Conservation (phyloP, 1,284 basidiomycete genomes). For the Psilocybe mexicana region DNA sequence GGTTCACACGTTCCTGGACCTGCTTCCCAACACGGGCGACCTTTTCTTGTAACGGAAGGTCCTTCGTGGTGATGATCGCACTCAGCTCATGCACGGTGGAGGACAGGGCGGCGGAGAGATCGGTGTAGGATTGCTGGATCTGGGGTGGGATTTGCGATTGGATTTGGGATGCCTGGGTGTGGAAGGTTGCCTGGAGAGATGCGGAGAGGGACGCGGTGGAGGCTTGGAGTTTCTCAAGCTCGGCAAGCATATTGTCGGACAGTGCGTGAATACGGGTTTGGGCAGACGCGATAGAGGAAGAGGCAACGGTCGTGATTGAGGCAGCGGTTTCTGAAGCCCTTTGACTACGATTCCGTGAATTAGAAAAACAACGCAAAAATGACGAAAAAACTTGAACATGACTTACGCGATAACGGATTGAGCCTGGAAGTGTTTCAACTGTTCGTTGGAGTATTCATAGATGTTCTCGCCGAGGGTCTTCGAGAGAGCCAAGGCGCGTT, state of each 20-base stretch:
- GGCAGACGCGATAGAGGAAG: conserved; percentile 50
- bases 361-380: conserved; percentile 13
- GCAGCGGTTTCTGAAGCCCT: conserved; percentile 69
- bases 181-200: conserved; percentile 49
- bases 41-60: conserved; percentile 63
- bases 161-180: conserved; percentile 35
- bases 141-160: conserved; percentile 40
- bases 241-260: conserved; percentile 61
- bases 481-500: conserved; percentile 67
- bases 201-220: conserved; percentile 57
- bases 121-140: conserved; percentile 38
- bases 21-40: conserved; percentile 54
- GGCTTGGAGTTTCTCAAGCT: conserved; percentile 64
- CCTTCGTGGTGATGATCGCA: conserved; percentile 49
- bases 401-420: conserved; percentile 67
- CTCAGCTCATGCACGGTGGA: conserved; percentile 52
- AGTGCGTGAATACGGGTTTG: conserved; percentile 55
- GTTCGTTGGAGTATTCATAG: conserved; percentile 65
- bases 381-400: not conserved
- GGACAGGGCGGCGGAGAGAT: conserved; percentile 44
- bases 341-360: conserved; percentile 44
- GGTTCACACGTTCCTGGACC: conserved; percentile 57
- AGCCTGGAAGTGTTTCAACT: conserved; percentile 68
- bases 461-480: conserved; percentile 62
- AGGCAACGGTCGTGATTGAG: conserved; percentile 56